phyloP scores from a whole-genome alignment of 2,329 filamentous ascomycete species.

The Xylaria sp. region DNA sequence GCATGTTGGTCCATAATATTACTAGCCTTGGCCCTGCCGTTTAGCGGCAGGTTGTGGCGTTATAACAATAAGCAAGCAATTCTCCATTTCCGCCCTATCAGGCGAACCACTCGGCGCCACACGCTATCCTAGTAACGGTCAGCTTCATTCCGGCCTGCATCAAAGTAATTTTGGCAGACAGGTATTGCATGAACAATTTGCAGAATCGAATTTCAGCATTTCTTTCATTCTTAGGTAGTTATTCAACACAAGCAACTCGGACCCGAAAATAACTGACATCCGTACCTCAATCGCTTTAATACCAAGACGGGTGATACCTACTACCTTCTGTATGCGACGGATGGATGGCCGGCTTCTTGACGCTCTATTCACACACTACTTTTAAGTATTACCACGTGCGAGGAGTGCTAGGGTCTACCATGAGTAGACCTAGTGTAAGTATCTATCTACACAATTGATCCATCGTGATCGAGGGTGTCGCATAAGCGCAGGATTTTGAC shows the following conservation, averaged over 20 bases:
- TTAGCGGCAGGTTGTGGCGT: not conserved
- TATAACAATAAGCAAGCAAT: constrained; percentile 14
- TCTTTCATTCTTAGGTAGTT: not conserved
- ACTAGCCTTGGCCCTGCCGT: not conserved
- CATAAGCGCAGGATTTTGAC: constrained; percentile 3
- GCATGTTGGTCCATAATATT: not conserved
- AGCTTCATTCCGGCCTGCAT: not conserved
- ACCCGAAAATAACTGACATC: not conserved
- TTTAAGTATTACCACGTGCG: not conserved
- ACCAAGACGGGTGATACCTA: no score
- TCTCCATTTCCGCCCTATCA: constrained; percentile 30
- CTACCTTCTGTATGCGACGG: not conserved
- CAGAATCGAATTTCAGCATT: not conserved
- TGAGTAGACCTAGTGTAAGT: not conserved
- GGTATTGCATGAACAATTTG: not conserved
- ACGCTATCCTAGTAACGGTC: not conserved
- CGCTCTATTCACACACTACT: no score
- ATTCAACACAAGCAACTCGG: not conserved
- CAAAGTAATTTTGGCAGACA: not conserved
- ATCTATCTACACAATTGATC: not conserved
- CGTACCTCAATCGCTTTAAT: not conserved
- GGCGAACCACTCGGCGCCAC: constrained; percentile 28
- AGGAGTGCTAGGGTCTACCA: not conserved
- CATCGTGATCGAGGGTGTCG: not conserved
- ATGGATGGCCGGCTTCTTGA: not conserved